phyloP scores from a whole-genome alignment of 2,329 filamentous ascomycete species.

The Hypocreales sp. region DNA sequence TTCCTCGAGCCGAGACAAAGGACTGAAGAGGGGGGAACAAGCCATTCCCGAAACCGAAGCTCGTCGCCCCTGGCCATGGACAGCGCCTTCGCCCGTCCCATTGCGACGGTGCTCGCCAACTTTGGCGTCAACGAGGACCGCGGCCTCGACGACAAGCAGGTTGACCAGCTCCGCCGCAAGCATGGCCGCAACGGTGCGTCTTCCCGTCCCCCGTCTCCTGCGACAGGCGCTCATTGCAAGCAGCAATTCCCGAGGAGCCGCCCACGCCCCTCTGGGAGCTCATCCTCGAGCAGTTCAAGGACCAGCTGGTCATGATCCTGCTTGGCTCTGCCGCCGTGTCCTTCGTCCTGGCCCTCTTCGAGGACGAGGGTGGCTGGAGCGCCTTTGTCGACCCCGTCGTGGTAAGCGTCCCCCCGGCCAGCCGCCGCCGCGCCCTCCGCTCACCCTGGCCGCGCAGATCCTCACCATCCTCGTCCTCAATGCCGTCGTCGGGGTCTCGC shows the following conservation, averaged over 20 bases:
- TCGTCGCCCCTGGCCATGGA: no score
- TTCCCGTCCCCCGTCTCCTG: background rate
- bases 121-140: slow-evolving; percentile 38
- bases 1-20: no score
- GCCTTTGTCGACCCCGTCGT: slow-evolving; percentile 94
- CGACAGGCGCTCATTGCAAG: slow-evolving; percentile 1
- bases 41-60: no score
- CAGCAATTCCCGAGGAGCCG: slow-evolving; percentile 66
- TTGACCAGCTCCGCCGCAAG: slow-evolving; percentile 37
- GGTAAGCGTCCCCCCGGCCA: slow-evolving; percentile 38
- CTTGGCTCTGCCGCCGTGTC: slow-evolving; percentile 86
- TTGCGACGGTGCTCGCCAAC: slow-evolving; percentile 40
- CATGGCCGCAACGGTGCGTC: slow-evolving; percentile 51
- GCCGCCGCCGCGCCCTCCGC: background rate
- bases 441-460: slow-evolving; percentile 40
- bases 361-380: slow-evolving; percentile 86
- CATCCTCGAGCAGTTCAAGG: slow-evolving; percentile 96
- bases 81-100: slow-evolving; percentile 43
- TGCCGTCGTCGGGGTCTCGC: slow-evolving; percentile 90
- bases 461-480: slow-evolving; percentile 94
- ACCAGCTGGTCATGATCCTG: slow-evolving; percentile 91
- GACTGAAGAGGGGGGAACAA: no score
- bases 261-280: slow-evolving; percentile 94
- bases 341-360: slow-evolving; percentile 83
- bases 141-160: slow-evolving; percentile 45